Base-by-base conservation (phyloP, 2,329 filamentous ascomycete species). In the Diaporthe citri region DNA sequence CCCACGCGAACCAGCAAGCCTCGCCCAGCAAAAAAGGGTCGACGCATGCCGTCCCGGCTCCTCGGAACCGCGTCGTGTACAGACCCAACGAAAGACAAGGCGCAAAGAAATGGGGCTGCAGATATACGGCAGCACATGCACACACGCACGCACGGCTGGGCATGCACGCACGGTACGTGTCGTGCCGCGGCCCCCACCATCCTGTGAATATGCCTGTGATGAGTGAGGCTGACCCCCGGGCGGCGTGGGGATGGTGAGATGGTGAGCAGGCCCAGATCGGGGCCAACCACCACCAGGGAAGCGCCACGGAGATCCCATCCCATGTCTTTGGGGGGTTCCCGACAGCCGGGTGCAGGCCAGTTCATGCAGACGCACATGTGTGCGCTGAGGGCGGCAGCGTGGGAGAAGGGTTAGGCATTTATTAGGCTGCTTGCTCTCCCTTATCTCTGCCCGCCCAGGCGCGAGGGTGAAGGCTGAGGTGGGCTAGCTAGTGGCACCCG, bases 391-490 rank as follows among this genome's bases (percentile, higher is more conserved):
- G 20, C 34, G 31, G 17, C 6, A 20, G 22, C 31, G 31, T 57
- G 9, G 36, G 3, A 5, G 12, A 15, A 22, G 13, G 20, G 13
- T n/a, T n/a, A n/a, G 28, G 4, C 25, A 56, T 56, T 34, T 6
- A n/a, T 34, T 6, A 13, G 52, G 25, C 28, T 34, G 25, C 22
- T 31, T 43, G 52, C n/a, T 6, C 22, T 13, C 20, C 20, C 46
- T 67, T 67, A 67, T 67, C 64, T 67, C 15, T 51, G 46, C 31
- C 25, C 34, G 64, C 62, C 62, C 46, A 67, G 64, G 46, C 64
- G 64, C 64, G 64, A 69, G 34, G 8, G 31, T 17, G 20, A 22
- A 8, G 48, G 64, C 64, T 55, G 48, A 41, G 64, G 48, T 20
- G 48, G 34, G n/a, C 31, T 55, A 41, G 17, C 46, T 52, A 25